Percentiles rank a stretch among this genome's conserved stretches.
phyloP scores from a whole-genome alignment of 805 yeast species.

The Kurtzmaniella cleridarum region DNA sequence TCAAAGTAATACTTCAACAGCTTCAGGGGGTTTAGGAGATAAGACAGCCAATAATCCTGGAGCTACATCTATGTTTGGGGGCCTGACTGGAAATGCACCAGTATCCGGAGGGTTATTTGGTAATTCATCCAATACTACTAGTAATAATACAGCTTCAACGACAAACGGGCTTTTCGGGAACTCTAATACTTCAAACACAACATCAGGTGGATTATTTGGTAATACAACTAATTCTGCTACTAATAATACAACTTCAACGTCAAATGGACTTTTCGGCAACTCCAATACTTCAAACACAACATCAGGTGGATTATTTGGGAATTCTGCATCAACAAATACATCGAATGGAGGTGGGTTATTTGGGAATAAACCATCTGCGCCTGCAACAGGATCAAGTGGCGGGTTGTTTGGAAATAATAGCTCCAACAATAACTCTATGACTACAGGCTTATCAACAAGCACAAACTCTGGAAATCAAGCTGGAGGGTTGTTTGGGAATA shows the following conservation, averaged over 20 bases:
- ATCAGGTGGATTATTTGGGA: constrained; percentile 7
- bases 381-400: neutral
- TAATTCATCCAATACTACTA: neutral
- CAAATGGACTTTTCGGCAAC: constrained; percentile 23
- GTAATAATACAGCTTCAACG: constrained; percentile 12
- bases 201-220: constrained; percentile 5
- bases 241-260: constrained; percentile 17
- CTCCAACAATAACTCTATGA: constrained; percentile 1
- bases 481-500: constrained; percentile 13
- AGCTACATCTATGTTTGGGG: no score
- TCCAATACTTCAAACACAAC: constrained; percentile 1
- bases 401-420: constrained; percentile 1
- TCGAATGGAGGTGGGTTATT: constrained; percentile 8
- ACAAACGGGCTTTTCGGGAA: constrained; percentile 23
- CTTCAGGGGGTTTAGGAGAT: neutral
- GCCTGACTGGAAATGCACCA: neutral
- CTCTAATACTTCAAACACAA: constrained; percentile 1
- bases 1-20: neutral
- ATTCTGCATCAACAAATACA: constrained; percentile 5
- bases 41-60: no score
- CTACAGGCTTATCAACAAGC: constrained; percentile 3
- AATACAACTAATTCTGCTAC: constrained; percentile 4
- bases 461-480: neutral
- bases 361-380: constrained; percentile 5
- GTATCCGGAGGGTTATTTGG: constrained; percentile 5